Conservation (phyloP, 2,329 filamentous ascomycete species). For the Chrysosporium queenslandicum region DNA sequence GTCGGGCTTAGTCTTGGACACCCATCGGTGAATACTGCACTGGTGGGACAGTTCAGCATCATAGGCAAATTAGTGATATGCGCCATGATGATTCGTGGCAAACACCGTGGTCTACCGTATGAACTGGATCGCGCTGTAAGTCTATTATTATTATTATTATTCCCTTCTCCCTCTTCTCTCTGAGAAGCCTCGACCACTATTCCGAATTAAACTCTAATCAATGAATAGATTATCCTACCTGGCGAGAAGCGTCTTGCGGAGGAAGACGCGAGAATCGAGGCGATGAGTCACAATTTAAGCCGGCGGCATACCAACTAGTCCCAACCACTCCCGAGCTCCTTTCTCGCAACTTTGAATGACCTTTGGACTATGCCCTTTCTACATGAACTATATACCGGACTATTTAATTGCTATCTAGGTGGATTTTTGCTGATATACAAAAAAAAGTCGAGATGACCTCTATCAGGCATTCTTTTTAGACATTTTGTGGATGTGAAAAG, state of each 20-base stretch:
- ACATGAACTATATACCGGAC: background rate
- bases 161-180: too few relatives aligned
- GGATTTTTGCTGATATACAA: background rate
- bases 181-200: too few relatives aligned
- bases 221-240: slow-evolving; percentile 13
- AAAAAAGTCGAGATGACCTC: too few relatives aligned
- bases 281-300: background rate
- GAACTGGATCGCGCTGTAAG: slow-evolving; percentile 41
- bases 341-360: too few relatives aligned
- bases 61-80: slow-evolving; percentile 46
- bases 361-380: too few relatives aligned
- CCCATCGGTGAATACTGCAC: slow-evolving; percentile 23
- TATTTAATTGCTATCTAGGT: too few relatives aligned
- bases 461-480: too few relatives aligned
- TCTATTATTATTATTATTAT: too few relatives aligned
- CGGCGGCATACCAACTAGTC: slow-evolving; percentile 12
- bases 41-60: slow-evolving; percentile 39
- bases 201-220: too few relatives aligned
- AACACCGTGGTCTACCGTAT: slow-evolving; percentile 47
- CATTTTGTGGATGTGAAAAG: too few relatives aligned
- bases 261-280: slow-evolving; percentile 10
- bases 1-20: slow-evolving; percentile 29
- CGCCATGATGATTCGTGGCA: slow-evolving; percentile 46
- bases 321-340: too few relatives aligned
- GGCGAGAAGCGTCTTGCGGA: slow-evolving; percentile 11